Evolutionary conservation across 148 eudicot genomes (phyloP), one percentile per base, ranked within the genome.

Genomic region (Mesembryanthemum crystallinum): DNA sequence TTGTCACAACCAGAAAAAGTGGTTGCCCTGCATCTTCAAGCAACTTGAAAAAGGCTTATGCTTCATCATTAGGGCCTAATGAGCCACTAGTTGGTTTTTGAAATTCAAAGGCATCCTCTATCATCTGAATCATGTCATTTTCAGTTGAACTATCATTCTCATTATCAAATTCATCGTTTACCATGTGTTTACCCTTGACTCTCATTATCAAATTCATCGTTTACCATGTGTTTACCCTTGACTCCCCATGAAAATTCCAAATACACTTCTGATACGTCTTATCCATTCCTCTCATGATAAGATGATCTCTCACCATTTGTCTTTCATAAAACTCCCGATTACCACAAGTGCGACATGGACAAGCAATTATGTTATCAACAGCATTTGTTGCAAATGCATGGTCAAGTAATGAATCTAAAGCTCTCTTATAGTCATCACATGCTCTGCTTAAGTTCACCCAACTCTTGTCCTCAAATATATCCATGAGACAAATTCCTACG

Each of bases 21-120:
- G 76, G 76, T 27, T 73, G 66, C 17, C 67, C 25, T 23, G 68
- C 76, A 62, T 61, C 76, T 15, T 62, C 76, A 28, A 73, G 7
- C 30, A 73, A 43, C n/a, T 7, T 62, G 45, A 21, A 73, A 42
- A 73, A 73, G 60, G 0, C 1, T 4, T 39, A 39, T 13, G 2
- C 25, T 67, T 28, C 39, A 67, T 20, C 21, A 71, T 54, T 71
- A 4, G 28, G 59, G 45, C 62, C 74, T 1, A 58, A 29, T 52
- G 45, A 25, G 33, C 12, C 17, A 71, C 15, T n/a, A 52, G 37
- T 45, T 45, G 74, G 23, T 17, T 71, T 32, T 9, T 71, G 62
- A 71, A 32, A 52, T 18, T 55, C 63, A 54, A 71, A n/a, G 18
- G 63, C 62, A 32, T 71, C 63, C 33, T 33, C 47, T 30, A 71